Evolutionary conservation across 2,329 filamentous ascomycete genomes (phyloP).

Genomic region (Beauveria sp.): DNA sequence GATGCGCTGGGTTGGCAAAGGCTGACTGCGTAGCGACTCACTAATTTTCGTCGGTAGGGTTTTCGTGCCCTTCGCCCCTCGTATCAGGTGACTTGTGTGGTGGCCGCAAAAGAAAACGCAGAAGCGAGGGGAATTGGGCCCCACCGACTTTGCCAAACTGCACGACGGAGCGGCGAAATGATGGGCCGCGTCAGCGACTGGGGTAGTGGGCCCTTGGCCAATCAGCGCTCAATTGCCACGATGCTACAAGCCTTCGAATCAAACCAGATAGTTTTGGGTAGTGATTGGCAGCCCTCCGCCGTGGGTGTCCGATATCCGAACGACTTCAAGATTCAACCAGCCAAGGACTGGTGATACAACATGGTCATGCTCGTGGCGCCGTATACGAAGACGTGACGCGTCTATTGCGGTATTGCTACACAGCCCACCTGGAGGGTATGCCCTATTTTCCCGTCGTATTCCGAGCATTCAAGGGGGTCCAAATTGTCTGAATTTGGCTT

Average conservation of each 20-base stretch:
- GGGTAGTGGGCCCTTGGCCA: background rate
- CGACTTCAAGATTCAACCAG: background rate
- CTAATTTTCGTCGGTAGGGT: conserved; percentile 32
- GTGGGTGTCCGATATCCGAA: background rate
- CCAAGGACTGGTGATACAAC: background rate
- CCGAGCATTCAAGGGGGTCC: background rate
- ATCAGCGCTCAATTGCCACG: background rate
- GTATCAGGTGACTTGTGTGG: conserved; percentile 24
- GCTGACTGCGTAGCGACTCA: conserved; percentile 9
- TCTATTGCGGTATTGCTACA: background rate
- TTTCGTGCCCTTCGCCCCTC: conserved; percentile 32
- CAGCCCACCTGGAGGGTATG: background rate
- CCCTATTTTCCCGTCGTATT: background rate
- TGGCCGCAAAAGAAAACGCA: background rate
- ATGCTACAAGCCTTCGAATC: background rate
- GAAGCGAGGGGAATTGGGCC: background rate
- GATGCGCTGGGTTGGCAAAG: conserved; percentile 23
- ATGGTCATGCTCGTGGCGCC: background rate
- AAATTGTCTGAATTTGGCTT: background rate
- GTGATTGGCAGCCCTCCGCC: background rate
- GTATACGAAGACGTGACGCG: background rate
- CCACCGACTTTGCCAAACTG: background rate
- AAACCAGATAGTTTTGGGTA: background rate
- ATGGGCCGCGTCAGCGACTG: background rate
- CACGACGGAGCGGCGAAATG: background rate